phyloP scores from a whole-genome alignment of 2,329 filamentous ascomycete genomes.

The Xylariaceae sp. region DNA sequence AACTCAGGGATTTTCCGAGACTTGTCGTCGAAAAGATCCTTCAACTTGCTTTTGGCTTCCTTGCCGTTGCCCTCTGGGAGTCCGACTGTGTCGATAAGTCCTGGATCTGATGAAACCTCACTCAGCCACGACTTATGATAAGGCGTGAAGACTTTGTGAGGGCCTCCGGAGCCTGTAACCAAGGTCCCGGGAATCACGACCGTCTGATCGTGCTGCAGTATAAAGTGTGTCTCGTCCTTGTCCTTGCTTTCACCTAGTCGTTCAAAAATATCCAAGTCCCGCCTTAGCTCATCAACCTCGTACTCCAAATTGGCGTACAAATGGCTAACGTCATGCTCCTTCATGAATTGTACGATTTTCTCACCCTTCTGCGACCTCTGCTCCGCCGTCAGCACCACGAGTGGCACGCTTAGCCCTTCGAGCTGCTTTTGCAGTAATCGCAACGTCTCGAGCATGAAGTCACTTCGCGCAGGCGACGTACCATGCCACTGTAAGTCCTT shows the following conservation, averaged over 20 bases:
- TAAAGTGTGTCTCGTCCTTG: slow-evolving; percentile 5
- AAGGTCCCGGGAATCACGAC: slow-evolving; percentile 15
- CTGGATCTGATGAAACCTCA: slow-evolving; percentile 38
- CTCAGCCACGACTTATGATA: slow-evolving; percentile 27
- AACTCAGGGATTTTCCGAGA: slow-evolving; percentile 19
- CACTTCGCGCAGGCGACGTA: slow-evolving; percentile 16
- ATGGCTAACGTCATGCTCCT: slow-evolving; percentile 15
- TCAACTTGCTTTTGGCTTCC: slow-evolving; percentile 23
- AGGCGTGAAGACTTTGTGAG: slow-evolving; percentile 18
- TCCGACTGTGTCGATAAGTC: slow-evolving; percentile 38
- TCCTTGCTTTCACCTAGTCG: slow-evolving; percentile 2
- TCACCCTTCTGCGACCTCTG: slow-evolving; percentile 9
- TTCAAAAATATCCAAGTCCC: slow-evolving; percentile 18
- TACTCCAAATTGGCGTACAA: slow-evolving; percentile 22
- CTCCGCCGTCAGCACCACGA: slow-evolving; percentile 15
- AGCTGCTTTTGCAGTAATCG: slow-evolving; percentile 15
- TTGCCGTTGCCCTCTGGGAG: slow-evolving; percentile 26
- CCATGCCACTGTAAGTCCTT: slow-evolving; percentile 23
- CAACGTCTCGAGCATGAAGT: slow-evolving; percentile 20
- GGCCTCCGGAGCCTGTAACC: slow-evolving; percentile 10
- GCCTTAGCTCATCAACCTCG: slow-evolving; percentile 21
- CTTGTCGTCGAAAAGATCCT: slow-evolving; percentile 24
- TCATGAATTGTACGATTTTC: slow-evolving; percentile 11
- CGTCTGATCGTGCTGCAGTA: slow-evolving; percentile 19
- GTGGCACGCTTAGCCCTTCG: slow-evolving; percentile 14